Percentiles rank a stretch among this genome's conserved stretches.
Evolutionary conservation across 208 protist species (phyloP).

Genomic region (Trypanosoma mega): DNA sequence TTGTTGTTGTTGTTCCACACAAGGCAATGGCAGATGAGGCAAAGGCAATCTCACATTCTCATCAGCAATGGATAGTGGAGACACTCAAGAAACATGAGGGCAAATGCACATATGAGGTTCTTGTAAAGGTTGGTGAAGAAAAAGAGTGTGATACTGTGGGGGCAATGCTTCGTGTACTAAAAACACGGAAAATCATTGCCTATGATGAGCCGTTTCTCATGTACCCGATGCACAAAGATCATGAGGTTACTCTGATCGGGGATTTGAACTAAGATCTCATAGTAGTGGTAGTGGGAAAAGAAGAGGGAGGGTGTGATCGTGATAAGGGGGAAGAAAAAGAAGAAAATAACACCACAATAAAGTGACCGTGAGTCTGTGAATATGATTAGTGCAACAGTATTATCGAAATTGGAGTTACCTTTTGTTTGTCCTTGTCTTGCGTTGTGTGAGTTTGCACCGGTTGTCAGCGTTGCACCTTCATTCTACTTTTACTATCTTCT

Average conservation of each 20-base stretch:
- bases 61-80: slow-evolving; percentile 17
- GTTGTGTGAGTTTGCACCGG: no score
- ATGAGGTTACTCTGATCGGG: slow-evolving; percentile 6
- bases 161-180: slow-evolving; percentile 12
- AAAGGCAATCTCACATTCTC: slow-evolving; percentile 8
- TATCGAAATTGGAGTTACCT: no score
- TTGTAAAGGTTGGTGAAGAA: slow-evolving; percentile 15
- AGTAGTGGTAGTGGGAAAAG: background rate
- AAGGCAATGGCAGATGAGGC: slow-evolving; percentile 13
- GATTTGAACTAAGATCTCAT: slow-evolving; percentile 6
- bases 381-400: no score
- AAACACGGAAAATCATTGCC: slow-evolving; percentile 7
- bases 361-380: no score
- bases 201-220: slow-evolving; percentile 13
- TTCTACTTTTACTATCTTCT: no score
- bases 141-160: slow-evolving; percentile 16
- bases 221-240: slow-evolving; percentile 19
- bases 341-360: no score
- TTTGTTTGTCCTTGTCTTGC: no score
- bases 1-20: background rate
- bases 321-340: background rate
- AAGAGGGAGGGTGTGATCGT: background rate
- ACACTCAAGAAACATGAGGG: background rate
- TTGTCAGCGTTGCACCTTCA: no score
- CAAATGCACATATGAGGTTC: slow-evolving; percentile 5